Evolutionary conservation across 371 early-diverging fungal species (phyloP).

Genomic region (Mortierella sp.): DNA sequence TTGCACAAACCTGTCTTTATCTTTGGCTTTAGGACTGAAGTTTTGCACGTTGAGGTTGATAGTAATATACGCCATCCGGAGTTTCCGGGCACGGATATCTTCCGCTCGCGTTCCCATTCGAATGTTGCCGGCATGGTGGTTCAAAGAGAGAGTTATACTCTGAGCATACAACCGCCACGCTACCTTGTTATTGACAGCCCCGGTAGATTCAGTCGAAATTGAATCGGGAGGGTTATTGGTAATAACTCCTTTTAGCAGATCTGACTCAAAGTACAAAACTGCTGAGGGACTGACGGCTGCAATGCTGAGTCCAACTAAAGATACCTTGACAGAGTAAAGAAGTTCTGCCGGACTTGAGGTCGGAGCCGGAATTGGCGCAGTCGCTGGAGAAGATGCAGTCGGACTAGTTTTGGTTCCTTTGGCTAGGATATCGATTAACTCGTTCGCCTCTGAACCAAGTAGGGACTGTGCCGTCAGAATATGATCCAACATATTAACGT

Average conservation of each 20-base stretch:
- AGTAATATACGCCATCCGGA: conserved; percentile 78
- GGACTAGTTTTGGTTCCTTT: conserved; percentile 45
- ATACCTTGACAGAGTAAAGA: conserved; percentile 71
- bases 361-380: not conserved
- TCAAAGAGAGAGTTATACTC: conserved; percentile 71
- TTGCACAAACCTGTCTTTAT: conserved; percentile 33
- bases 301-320: conserved; percentile 73
- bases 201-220: conserved; percentile 20
- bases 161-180: conserved; percentile 69
- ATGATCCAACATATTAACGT: conserved; percentile 82
- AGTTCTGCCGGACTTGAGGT: conserved; percentile 9
- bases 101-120: conserved; percentile 49
- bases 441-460: conserved; percentile 83
- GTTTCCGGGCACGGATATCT: conserved; percentile 58
- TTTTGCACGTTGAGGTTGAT: conserved; percentile 78
- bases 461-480: conserved; percentile 83
- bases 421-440: conserved; percentile 77
- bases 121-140: conserved; percentile 63
- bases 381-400: conserved; percentile 11
- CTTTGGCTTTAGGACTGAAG: conserved; percentile 41
- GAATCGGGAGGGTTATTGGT: conserved; percentile 58
- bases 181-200: conserved; percentile 34
- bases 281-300: conserved; percentile 78
- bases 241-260: conserved; percentile 71
- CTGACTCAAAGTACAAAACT: conserved; percentile 75